Evolutionary conservation across 2,329 filamentous ascomycete genomes (phyloP), one percentile per base, ranked within the genome.

Genomic region (Chrysosporium queenslandicum): DNA sequence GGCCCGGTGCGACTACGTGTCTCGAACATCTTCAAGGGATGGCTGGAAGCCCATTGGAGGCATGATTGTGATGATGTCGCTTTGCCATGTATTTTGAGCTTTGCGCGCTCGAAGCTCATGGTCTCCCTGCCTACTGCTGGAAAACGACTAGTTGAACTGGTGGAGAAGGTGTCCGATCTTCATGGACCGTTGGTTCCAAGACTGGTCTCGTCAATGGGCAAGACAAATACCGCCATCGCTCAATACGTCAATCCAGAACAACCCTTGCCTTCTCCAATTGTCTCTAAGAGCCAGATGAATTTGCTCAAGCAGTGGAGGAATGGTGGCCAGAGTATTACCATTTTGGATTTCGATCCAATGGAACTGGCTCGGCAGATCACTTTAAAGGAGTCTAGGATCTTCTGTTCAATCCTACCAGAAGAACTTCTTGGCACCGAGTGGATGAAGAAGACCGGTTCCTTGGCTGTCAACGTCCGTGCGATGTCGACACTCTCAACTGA

Each of bases 1-100:
- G 79, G 77, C 2, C 87, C 91, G 0, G 91, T 97, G 20, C 83
- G 90, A 47, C 74, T 98, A 45, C 82, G 92, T 48, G 88, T 97
- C 1, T 97, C 94, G 74, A 97, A 98, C 65, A 84, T 89, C 53
- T 88, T 98, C 76, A 98, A 98, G 69, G 86, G 87, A 39, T 98
- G 92, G 92, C 74, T 98, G 18, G 92, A 97, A 71, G 92, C 86
- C 5, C 89, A 98, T 68, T 98, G 92, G 91, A 82, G 86, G 45
- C 81, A 87, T 57, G 81, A 88, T 54, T 82, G 83, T 9, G 92
- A 98, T 65, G 79, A 80, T 50, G 77, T 81, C 11, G 88, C 90
- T 1, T 74, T 98, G 7, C 74, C 78, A 0, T 73, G 86, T 46
- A 94, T 98, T 57, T 76, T 85, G 30, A 75, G 80, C 1, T 98